Base-by-base conservation (phyloP, 2,329 filamentous ascomycete genomes). In the Trematosphaeria pertusa region DNA sequence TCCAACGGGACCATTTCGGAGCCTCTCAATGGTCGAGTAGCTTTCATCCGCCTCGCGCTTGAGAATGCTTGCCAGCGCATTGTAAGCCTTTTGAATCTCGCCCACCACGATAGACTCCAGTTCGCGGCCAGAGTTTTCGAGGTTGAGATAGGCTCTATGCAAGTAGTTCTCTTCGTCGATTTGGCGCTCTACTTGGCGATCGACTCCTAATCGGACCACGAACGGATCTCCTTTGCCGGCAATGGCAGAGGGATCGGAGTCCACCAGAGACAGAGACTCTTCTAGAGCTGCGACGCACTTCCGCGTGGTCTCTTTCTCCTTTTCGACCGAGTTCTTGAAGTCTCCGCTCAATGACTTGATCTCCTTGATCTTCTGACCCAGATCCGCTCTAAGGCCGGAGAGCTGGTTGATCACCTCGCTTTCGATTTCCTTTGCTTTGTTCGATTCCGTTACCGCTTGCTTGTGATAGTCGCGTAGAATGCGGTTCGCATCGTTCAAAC, bases 11-110 rank as follows among this genome's bases (percentile, higher is more conserved):
- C 93, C 92, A 30, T 82, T 83, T 33, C 90, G 88, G 2, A 99
- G 83, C 62, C 88, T 88, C 48, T 96, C 91, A 9, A 93, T 83
- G 2, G 89, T 82, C 44, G 82, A 82, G 65, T 91, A 89, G 24
- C 88, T 85, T 43, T 90, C 86, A 56, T 96, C 91, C 8, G 91
- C 89, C 68, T 97, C 93, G 36, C 91, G 87, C 76, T 93, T 96
- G 50, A 97, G 78, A 54, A 97, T 96, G 42, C 87, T 88, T 18
- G 92, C 89, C 60, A 96, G 91, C 2, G 92, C 91, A 63, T 94
- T 96, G 76, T 97, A 97, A 0, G 94, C 91, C 72, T 97, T 97
- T 68, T 99, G 94, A 32, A 99, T 95, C 73, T 99, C 94, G 58
- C 92, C 91, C 11, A 99, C 91, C 1, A 99, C 91, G 55, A 99